A percentile compares a stretch with the other conserved stretches of the same genome.
Evolutionary conservation across 208 protist genomes (phyloP).

Genomic region (Acanthamoeba healyi): DNA sequence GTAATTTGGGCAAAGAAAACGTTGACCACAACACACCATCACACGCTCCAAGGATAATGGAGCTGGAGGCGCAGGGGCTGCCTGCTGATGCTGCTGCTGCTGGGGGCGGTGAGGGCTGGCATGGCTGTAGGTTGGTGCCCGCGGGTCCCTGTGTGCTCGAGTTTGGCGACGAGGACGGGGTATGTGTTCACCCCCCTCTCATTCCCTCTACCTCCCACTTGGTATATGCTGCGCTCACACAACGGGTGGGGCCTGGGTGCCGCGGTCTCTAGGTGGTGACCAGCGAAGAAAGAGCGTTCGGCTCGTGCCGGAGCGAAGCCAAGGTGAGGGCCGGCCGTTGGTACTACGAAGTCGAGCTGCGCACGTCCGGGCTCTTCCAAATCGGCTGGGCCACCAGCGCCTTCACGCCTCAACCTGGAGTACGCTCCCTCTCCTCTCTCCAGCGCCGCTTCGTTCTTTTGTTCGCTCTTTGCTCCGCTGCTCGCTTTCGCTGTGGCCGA

Average conservation of each 20-base stretch:
- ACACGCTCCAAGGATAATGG: too few relatives aligned
- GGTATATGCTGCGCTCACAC: too few relatives aligned
- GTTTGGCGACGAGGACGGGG: neutral
- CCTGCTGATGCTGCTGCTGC: too few relatives aligned
- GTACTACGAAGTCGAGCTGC: slow-evolving; percentile 51
- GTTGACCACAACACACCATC: too few relatives aligned
- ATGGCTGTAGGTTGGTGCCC: neutral
- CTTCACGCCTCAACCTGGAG: neutral
- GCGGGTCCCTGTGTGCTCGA: neutral
- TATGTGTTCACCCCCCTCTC: neutral
- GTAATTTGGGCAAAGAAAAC: too few relatives aligned
- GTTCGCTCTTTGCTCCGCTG: too few relatives aligned
- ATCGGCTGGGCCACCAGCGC: slow-evolving; percentile 38
- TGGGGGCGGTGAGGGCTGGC: neutral
- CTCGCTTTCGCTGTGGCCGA: too few relatives aligned
- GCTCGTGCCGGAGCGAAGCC: slow-evolving; percentile 1
- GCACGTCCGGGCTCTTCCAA: slow-evolving; percentile 39
- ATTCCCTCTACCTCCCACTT: too few relatives aligned
- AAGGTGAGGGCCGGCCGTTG: neutral
- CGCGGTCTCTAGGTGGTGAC: neutral
- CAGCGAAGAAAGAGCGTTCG: neutral
- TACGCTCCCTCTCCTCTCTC: neutral
- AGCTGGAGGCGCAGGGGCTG: too few relatives aligned
- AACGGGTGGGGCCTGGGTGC: too few relatives aligned
- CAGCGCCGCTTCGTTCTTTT: neutral